Base-by-base conservation (phyloP, 2,329 filamentous ascomycete genomes). In the Calonectria fujianensis region DNA sequence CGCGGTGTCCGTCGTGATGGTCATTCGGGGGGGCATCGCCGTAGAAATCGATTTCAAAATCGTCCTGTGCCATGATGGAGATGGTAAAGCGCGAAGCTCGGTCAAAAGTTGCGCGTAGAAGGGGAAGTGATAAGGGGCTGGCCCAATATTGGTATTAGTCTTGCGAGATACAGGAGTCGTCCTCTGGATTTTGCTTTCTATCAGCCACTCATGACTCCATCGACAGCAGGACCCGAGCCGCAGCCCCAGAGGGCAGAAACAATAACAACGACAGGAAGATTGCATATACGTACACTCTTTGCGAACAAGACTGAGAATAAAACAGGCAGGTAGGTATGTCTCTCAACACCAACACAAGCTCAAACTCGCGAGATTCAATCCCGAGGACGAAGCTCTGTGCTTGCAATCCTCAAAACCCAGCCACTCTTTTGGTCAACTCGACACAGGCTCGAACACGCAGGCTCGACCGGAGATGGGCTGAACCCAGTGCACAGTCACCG, bases 1-100 rank as follows among this genome's bases (percentile, higher is more conserved):
- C 76, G 51, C 79, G 76, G 52, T 77, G 76, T 10, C 76, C 75
- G 20, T 87, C 84, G 74, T 88, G 68, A 41, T 59, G 85, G 31
- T 90, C 87, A 72, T 86, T 85, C 74, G 85, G 86, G 74, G 85
- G 86, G 73, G 88, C 87, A 80, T 93, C 92, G 80, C 91, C 92
- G 82, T 94, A 94, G 81, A 94, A 92, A 79, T 94, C 93, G 85
- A 94, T 93, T 80, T 94, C 93, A 84, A 93, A 94, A 80, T 93
- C 92, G 81, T 93, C 92, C 80, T 94, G 92, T 79, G 92, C 91
- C 92, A 94, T 94, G 66, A 81, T 85, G 81, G 67, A 64, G 57
- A 32, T 74, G 69, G 32, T 54, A 72, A 48, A 69, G 74, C 57
- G 73, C 70, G 63, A 63, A 57, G 75, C 70, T 75, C 77, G 76